phyloP scores from a whole-genome alignment of 2,329 filamentous ascomycete species.

The Fusarium albosuccineum region DNA sequence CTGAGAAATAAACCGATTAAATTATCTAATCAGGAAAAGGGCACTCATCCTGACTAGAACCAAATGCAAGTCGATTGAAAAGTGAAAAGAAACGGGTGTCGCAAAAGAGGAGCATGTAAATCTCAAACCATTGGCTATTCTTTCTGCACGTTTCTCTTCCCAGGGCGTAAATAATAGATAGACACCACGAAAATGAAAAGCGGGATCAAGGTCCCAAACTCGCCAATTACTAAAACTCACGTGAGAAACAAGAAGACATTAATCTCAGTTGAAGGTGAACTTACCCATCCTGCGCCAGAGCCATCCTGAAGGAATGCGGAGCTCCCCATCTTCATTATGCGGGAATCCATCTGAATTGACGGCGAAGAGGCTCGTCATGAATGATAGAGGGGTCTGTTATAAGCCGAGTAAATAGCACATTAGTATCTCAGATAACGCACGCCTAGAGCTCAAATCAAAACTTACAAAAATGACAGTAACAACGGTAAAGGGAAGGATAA shows the following conservation, averaged over 20 bases:
- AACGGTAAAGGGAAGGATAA: background rate
- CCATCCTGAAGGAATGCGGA: background rate
- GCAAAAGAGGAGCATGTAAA: no score
- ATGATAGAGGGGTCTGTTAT: background rate
- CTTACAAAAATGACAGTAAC: conserved; percentile 4
- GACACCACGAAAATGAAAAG: background rate
- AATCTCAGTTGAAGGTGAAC: background rate
- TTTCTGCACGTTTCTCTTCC: no score
- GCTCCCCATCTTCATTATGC: background rate
- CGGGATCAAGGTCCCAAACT: background rate
- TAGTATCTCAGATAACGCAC: no score
- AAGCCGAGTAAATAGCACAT: no score
- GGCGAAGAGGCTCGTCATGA: background rate
- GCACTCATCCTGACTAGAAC: no score
- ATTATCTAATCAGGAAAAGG: no score
- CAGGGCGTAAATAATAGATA: no score
- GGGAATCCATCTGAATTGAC: conserved; percentile 1
- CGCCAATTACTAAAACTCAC: background rate
- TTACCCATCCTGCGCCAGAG: background rate
- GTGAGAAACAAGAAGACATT: background rate
- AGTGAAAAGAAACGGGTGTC: no score
- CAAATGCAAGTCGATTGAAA: no score
- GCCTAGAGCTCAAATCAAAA: no score
- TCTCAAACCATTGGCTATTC: no score
- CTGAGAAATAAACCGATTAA: no score